Evolutionary conservation across 2,329 filamentous ascomycete genomes (phyloP).

Genomic region (Ophiostoma piceae): DNA sequence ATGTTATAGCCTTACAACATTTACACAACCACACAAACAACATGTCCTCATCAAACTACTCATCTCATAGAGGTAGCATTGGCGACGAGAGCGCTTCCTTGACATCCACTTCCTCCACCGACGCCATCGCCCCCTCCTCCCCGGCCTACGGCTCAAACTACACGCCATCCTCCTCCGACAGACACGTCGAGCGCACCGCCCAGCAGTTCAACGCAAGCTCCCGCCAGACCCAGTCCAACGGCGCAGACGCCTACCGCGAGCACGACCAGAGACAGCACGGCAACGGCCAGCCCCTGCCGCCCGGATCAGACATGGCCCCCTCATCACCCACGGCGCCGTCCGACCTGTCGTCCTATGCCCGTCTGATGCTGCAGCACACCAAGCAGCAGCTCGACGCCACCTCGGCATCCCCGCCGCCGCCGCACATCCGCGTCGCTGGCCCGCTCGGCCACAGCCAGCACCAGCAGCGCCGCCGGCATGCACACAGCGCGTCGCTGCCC

Average conservation of each 20-base stretch:
- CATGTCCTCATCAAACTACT: not conserved
- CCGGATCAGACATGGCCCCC: not conserved
- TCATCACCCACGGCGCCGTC: slow-evolving; percentile 29
- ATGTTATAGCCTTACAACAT: not conserved
- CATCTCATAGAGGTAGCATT: not conserved
- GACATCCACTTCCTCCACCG: not conserved
- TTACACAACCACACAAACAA: not conserved
- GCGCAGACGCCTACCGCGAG: not conserved
- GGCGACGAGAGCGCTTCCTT: slow-evolving; percentile 9
- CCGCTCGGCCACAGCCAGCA: slow-evolving; percentile 17
- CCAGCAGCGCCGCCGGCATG: slow-evolving; percentile 12
- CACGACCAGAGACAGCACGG: slow-evolving; percentile 12
- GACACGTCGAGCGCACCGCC: not conserved
- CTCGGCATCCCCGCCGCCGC: slow-evolving; percentile 39
- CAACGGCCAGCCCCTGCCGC: slow-evolving; percentile 12
- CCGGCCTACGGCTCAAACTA: not conserved
- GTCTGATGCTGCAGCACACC: slow-evolving; percentile 60
- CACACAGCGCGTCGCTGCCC: slow-evolving; percentile 6
- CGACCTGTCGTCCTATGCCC: slow-evolving; percentile 44
- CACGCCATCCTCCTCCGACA: not conserved
- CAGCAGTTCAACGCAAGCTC: not conserved
- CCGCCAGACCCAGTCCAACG: not conserved
- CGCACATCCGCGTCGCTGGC: slow-evolving; percentile 24
- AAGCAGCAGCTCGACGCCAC: slow-evolving; percentile 59
- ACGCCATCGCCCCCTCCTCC: not conserved